These are phyloP conservation scores for Boechera stricta DNA, from an alignment of 345 rosid genomes.

Conservation along the genomic window DNA sequence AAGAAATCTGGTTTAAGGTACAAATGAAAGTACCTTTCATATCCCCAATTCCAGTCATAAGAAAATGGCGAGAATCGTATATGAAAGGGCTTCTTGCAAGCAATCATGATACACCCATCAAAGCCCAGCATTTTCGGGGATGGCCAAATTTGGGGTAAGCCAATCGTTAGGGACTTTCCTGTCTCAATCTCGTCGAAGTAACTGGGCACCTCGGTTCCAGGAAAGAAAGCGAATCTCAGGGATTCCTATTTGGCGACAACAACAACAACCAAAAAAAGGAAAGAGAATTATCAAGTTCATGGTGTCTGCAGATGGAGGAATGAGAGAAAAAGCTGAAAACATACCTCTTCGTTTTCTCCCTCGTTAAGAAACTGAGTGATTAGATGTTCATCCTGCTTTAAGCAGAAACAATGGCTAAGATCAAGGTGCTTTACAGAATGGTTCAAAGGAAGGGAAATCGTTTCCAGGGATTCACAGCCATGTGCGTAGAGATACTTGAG, in stretches of 20 bases:
- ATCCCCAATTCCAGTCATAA: conserved; percentile 11
- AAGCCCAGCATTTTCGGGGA: conserved; percentile 6
- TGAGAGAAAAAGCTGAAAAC: too few relatives aligned
- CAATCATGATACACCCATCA: conserved; percentile 2
- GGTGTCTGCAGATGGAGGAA: not conserved
- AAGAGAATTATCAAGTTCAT: not conserved
- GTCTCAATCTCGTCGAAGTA: not conserved
- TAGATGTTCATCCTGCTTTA: too few relatives aligned
- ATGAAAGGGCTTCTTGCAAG: conserved; percentile 5
- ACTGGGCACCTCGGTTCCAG: conserved; percentile 11
- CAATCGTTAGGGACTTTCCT: not conserved
- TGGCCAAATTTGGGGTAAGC: not conserved
- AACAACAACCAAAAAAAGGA: not conserved
- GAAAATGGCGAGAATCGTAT: not conserved
- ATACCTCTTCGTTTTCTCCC: too few relatives aligned
- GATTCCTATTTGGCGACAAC: not conserved
- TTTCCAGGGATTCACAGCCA: too few relatives aligned
- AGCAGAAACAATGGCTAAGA: too few relatives aligned
- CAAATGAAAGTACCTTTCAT: not conserved
- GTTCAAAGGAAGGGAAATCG: too few relatives aligned
- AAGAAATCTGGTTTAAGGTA: conserved; percentile 25
- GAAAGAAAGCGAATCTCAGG: conserved; percentile 17
- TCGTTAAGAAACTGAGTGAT: too few relatives aligned
- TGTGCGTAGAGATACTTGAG: too few relatives aligned
- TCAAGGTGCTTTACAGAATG: too few relatives aligned